These are phyloP conservation scores for Fusarium sp. DNA, from an alignment of 2,329 filamentous ascomycete species.

Conservation along the genomic window DNA sequence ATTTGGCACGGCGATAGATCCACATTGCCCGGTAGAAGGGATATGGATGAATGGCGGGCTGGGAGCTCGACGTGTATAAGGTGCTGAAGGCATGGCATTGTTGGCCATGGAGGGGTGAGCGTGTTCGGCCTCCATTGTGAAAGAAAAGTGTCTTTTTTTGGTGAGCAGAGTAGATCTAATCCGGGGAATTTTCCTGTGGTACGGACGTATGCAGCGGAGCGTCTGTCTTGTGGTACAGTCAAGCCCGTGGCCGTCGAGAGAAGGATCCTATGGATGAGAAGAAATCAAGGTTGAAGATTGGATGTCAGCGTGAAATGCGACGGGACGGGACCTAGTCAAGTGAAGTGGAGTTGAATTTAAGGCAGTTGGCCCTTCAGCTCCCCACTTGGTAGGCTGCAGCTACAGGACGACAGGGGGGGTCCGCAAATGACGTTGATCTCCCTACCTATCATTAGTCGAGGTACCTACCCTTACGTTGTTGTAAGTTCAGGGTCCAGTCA, in stretches of 20 bases:
- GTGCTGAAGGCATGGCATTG: conserved; percentile 46
- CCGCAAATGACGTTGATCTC: conserved; percentile 26
- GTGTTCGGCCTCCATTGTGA: conserved; percentile 27
- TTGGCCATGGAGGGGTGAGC: conserved; percentile 26
- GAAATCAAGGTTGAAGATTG: conserved; percentile 2
- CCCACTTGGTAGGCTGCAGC: conserved; percentile 23
- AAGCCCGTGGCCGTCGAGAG: not conserved
- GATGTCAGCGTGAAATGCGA: conserved; percentile 19
- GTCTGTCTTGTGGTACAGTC: not conserved
- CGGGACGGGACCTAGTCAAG: not conserved
- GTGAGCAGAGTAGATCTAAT: not conserved
- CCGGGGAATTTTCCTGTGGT: not conserved
- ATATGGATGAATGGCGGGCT: conserved; percentile 60
- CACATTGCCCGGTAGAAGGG: conserved; percentile 44
- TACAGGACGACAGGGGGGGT: conserved; percentile 18
- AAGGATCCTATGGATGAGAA: not conserved
- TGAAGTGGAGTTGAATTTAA: conserved; percentile 12
- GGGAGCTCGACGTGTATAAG: conserved; percentile 55
- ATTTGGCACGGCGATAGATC: conserved; percentile 39
- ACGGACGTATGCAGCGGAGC: not conserved
- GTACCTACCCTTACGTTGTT: not conserved
- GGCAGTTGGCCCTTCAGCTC: conserved; percentile 9
- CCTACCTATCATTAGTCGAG: too few relatives aligned
- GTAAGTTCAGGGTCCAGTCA: not conserved
- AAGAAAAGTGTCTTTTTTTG: not conserved